phyloP scores from a whole-genome alignment of 1,284 basidiomycete species.

The Phlebopus sp. region DNA sequence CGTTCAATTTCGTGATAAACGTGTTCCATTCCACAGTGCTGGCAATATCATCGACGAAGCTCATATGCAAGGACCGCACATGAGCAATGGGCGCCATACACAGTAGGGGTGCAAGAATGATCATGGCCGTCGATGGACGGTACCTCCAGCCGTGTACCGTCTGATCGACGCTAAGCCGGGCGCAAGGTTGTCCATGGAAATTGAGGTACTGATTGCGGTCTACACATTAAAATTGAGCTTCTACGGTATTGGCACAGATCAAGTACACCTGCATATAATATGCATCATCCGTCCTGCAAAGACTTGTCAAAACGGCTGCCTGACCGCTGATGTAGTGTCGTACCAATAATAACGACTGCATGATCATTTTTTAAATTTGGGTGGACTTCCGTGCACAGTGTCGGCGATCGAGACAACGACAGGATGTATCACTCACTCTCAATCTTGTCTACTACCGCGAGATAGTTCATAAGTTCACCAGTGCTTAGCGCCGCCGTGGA shows the following conservation, averaged over 20 bases:
- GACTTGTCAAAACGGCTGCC: background rate
- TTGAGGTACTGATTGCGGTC: constrained; percentile 43
- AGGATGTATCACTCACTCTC: background rate
- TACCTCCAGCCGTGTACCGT: constrained; percentile 33
- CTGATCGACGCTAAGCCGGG: constrained; percentile 43
- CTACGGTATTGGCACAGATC: background rate
- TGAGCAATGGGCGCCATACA: constrained; percentile 43
- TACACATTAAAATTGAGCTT: background rate
- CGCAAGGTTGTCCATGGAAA: constrained; percentile 48
- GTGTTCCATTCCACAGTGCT: constrained; percentile 23
- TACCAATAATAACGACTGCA: constrained; percentile 36
- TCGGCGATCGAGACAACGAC: background rate
- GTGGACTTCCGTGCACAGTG: constrained; percentile 1
- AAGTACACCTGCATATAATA: constrained; percentile 9
- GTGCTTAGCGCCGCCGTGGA: constrained; percentile 12
- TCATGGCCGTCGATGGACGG: constrained; percentile 31
- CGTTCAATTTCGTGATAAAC: constrained; percentile 27
- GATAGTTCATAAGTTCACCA: constrained; percentile 12
- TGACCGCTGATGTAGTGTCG: constrained; percentile 8
- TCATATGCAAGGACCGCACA: constrained; percentile 34
- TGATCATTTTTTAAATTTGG: constrained; percentile 3
- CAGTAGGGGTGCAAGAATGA: constrained; percentile 33
- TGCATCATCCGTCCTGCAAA: constrained; percentile 40
- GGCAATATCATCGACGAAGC: constrained; percentile 35
- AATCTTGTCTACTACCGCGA: constrained; percentile 11